Base-by-base conservation (phyloP, 1,284 basidiomycete genomes). In the Leccinum discolor region DNA sequence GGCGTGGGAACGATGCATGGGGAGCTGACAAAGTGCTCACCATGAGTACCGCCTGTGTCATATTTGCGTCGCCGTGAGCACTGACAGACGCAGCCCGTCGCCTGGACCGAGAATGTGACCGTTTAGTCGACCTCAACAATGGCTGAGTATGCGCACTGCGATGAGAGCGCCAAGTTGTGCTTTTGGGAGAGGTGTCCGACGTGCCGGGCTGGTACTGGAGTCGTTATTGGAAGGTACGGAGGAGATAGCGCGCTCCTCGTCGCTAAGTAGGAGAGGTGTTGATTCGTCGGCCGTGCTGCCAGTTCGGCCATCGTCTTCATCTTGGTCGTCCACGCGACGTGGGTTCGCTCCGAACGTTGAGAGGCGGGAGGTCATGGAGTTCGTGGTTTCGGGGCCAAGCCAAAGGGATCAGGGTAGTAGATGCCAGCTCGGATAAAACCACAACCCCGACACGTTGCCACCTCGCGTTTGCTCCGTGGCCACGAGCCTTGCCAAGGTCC, bases 1-100 rank as follows among this genome's bases (percentile, higher is more conserved):
- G 61, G 23, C 66, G 57, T 67, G 57, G 61, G 64, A 47, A 65
- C 47, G 44, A 60, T 21, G 65, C 50, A 64, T 38, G 60, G 68
- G 60, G 12, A 65, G 50, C 60, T 67, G 59, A 64, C 14, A 14
- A 61, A 57, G 62, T 23, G 76, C 85, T 61, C 71, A 93, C 94
- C 95, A 98, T 97, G 57, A 98, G 81, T 11, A 95, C 88, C 8
- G 95, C 95, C 77, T 98, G 94, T 1, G 90, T 88, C 7, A 95
- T 89, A 8, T 90, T 93, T 6, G 95, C 95, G 68, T 94, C 94
- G 2, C 95, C 95, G 61, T 86, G 87, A 5, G 83, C 80, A 7
- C 87, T 86, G 35, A 86, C 81, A 58, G 84, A 86, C 23, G 80
- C 73, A 61, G 87, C 80, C 67, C 88, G 80, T 44, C 88, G 84